These are phyloP conservation scores for Dinochytrium kinnereticum DNA, from an alignment of 371 early-diverging fungal species.

Conservation along the genomic window DNA sequence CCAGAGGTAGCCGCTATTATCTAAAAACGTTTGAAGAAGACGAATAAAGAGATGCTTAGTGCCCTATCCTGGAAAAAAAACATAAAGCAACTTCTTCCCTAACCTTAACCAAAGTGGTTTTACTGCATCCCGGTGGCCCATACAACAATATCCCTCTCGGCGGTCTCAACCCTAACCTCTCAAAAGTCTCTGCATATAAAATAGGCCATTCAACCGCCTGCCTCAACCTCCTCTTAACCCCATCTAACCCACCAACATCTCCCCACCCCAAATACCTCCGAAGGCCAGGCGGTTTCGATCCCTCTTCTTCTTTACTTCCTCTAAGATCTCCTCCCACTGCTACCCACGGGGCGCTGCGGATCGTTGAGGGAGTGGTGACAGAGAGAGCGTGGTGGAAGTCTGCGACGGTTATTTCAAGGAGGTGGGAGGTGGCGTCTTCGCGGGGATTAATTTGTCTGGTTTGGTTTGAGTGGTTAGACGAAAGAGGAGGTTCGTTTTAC, in stretches of 20 bases:
- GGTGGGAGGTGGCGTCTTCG: no score
- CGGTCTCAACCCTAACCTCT: conserved; percentile 78
- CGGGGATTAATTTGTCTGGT: neutral
- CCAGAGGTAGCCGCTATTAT: conserved; percentile 81
- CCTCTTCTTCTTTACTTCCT: no score
- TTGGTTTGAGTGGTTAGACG: neutral
- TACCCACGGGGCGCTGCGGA: conserved; percentile 32
- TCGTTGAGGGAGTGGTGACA: conserved; percentile 56
- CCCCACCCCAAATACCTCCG: conserved; percentile 73
- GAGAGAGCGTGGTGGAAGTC: conserved; percentile 29
- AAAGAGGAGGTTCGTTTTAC: neutral
- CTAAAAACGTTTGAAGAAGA: conserved; percentile 23
- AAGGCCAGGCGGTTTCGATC: conserved; percentile 68
- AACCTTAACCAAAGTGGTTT: conserved; percentile 93
- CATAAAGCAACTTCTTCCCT: neutral
- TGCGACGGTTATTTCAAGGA: neutral
- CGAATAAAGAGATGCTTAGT: no score
- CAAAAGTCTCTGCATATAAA: conserved; percentile 70
- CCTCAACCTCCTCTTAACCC: conserved; percentile 87
- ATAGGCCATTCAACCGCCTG: conserved; percentile 98
- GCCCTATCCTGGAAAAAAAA: neutral
- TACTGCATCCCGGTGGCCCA: conserved; percentile 98
- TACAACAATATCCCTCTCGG: conserved; percentile 92
- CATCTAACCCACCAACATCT: conserved; percentile 93
- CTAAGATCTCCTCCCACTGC: neutral